Conservation (phyloP, 345 rosid species). For the Rubroshorea leprosula region DNA sequence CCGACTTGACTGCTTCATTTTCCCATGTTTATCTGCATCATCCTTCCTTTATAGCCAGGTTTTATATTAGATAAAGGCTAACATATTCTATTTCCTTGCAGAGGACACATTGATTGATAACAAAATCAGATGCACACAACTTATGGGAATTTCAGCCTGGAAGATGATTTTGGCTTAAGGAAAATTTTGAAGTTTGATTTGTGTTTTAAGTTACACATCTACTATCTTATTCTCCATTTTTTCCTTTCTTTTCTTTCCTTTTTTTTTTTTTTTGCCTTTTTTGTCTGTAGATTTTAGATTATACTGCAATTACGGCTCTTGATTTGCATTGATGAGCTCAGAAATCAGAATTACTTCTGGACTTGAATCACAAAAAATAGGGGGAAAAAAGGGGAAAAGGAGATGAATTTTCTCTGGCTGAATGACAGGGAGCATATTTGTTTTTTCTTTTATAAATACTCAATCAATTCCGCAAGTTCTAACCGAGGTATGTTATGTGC, state of each 20-base stretch:
- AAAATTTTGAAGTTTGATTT: not conserved
- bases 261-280: too few relatives aligned
- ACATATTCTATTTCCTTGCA: not conserved
- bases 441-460: too few relatives aligned
- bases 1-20: too few relatives aligned
- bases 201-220: not conserved
- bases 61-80: not conserved
- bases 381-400: too few relatives aligned
- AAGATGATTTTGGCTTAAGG: not conserved
- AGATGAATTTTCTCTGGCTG: too few relatives aligned
- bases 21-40: not conserved
- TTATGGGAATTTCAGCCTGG: not conserved
- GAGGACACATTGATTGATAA: conserved; percentile 12
- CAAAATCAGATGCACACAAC: not conserved
- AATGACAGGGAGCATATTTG: too few relatives aligned
- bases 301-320: not conserved
- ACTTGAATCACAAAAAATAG: too few relatives aligned
- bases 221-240: not conserved
- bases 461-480: too few relatives aligned
- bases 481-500: too few relatives aligned
- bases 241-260: too few relatives aligned
- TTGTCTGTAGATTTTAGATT: not conserved
- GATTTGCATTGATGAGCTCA: not conserved
- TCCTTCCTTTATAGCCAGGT: too few relatives aligned
- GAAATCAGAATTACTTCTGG: not conserved